Percentiles rank a stretch among this genome's conserved stretches.
These are phyloP conservation scores for Pythium dissimile DNA, from an alignment of 352 stramenopile species.

Conservation along the genomic window DNA sequence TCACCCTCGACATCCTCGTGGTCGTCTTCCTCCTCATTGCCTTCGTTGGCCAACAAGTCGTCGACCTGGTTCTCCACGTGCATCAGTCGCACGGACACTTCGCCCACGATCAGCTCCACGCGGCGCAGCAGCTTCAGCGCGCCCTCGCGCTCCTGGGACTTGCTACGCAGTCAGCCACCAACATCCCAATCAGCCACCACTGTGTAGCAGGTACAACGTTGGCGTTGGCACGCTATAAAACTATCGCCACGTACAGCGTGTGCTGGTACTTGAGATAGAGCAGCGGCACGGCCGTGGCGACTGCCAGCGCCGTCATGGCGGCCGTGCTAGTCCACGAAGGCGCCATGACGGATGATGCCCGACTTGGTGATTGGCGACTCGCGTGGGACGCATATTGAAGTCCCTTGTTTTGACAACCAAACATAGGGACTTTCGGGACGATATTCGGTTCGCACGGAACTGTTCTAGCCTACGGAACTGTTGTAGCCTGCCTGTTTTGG, in stretches of 20 bases:
- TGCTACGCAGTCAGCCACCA: slow-evolving; percentile 25
- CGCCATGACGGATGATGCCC: background rate
- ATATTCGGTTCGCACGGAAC: too few relatives aligned
- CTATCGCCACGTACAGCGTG: slow-evolving; percentile 31
- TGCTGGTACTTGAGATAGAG: slow-evolving; percentile 36
- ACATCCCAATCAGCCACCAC: too few relatives aligned
- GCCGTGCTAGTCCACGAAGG: slow-evolving; percentile 19
- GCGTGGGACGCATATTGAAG: slow-evolving; percentile 5
- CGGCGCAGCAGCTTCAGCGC: slow-evolving; percentile 65
- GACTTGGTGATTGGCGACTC: background rate
- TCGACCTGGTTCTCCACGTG: slow-evolving; percentile 65
- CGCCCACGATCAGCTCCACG: slow-evolving; percentile 66
- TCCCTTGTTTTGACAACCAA: slow-evolving; percentile 21
- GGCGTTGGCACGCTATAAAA: too few relatives aligned
- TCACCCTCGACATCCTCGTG: slow-evolving; percentile 22
- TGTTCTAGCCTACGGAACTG: too few relatives aligned
- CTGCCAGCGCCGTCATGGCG: slow-evolving; percentile 16
- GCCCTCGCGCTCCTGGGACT: slow-evolving; percentile 35
- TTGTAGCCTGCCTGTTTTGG: background rate
- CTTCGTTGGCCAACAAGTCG: slow-evolving; percentile 49
- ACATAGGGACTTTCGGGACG: too few relatives aligned
- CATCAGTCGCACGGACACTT: slow-evolving; percentile 62
- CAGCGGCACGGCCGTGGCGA: slow-evolving; percentile 28
- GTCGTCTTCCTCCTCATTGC: background rate
- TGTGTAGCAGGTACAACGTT: too few relatives aligned